These are phyloP conservation scores for Calonectria hongkongensis DNA, from an alignment of 2,329 filamentous ascomycete genomes.

Conservation along the genomic window DNA sequence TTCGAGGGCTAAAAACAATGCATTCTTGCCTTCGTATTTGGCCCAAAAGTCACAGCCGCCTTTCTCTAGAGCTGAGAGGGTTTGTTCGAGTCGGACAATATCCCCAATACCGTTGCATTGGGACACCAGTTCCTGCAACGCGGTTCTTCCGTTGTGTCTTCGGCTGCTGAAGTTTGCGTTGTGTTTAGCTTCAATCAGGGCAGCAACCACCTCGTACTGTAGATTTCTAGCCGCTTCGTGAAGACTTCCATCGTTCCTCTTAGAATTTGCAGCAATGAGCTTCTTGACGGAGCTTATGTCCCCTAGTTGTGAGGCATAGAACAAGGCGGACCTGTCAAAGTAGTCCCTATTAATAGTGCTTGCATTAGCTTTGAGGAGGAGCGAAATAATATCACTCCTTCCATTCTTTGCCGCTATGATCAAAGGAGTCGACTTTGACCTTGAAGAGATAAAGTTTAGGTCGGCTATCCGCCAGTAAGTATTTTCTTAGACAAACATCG, in stretches of 20 bases:
- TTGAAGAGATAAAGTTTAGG: background rate
- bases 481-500: no score
- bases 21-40: conserved; percentile 34
- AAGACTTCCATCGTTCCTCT: conserved; percentile 36
- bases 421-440: conserved; percentile 22
- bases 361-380: conserved; percentile 19
- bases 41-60: conserved; percentile 20
- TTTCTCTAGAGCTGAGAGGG: conserved; percentile 28
- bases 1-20: conserved; percentile 36
- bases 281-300: conserved; percentile 23
- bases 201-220: conserved; percentile 23
- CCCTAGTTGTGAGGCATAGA: conserved; percentile 28
- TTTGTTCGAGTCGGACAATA: conserved; percentile 21
- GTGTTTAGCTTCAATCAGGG: conserved; percentile 34
- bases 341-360: background rate
- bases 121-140: conserved; percentile 34
- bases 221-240: conserved; percentile 42
- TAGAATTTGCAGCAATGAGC: conserved; percentile 25
- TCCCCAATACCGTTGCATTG: conserved; percentile 22
- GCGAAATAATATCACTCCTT: conserved; percentile 3
- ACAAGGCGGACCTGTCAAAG: conserved; percentile 21
- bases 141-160: conserved; percentile 25
- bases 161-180: conserved; percentile 30
- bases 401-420: conserved; percentile 22
- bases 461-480: background rate